Conservation (phyloP, 257 asterid genomes). For the Handroanthus guayacan region DNA sequence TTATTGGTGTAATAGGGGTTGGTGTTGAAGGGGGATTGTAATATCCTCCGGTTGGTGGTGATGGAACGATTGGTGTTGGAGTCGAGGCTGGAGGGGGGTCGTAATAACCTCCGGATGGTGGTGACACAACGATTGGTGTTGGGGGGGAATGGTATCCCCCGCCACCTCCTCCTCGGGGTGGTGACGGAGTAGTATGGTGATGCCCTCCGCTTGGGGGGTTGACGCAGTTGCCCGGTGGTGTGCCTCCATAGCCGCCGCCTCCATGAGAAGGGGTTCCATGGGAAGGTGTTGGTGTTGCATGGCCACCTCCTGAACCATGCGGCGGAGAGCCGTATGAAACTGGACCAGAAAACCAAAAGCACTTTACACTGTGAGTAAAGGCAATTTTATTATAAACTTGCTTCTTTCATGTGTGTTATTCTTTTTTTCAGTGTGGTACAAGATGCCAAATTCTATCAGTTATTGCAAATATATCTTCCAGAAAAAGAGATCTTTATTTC, state of each 20-base stretch:
- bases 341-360: slow-evolving; percentile 35
- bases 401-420: neutral
- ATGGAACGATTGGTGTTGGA: slow-evolving; percentile 45
- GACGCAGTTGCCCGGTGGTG: slow-evolving; percentile 77
- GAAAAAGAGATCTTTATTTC: neutral
- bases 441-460: neutral
- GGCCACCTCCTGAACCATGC: slow-evolving; percentile 57
- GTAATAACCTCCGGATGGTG: neutral
- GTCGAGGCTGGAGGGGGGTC: slow-evolving; percentile 39
- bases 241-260: slow-evolving; percentile 49
- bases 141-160: slow-evolving; percentile 52
- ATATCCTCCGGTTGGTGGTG: neutral
- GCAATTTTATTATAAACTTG: neutral
- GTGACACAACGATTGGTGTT: slow-evolving; percentile 41
- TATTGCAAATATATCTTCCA: neutral
- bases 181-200: slow-evolving; percentile 51
- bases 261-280: slow-evolving; percentile 55
- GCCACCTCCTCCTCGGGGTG: slow-evolving; percentile 52
- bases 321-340: slow-evolving; percentile 55
- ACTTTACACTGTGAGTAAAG: neutral
- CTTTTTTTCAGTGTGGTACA: too few species aligned
- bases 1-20: slow-evolving; percentile 41
- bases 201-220: slow-evolving; percentile 75
- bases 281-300: slow-evolving; percentile 49
- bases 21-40: slow-evolving; percentile 36